Evolutionary conservation across 139 green algal genomes (phyloP).

Genomic region (Nannochloris sp.): DNA sequence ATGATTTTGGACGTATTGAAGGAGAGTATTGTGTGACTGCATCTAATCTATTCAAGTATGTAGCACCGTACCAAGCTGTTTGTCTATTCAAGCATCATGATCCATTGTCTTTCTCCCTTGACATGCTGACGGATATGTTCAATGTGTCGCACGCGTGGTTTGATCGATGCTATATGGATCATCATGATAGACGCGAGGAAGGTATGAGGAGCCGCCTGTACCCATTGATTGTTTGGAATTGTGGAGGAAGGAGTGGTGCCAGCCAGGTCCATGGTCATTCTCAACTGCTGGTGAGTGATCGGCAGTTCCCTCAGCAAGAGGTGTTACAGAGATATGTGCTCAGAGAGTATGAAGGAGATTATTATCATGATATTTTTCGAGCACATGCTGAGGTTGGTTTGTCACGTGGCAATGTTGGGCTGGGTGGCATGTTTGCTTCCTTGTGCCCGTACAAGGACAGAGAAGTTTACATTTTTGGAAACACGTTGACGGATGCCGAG

Average conservation of each 20-base stretch:
- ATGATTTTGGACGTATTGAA: constrained; percentile 52
- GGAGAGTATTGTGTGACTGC: constrained; percentile 47
- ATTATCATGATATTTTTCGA: constrained; percentile 28
- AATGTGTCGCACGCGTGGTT: constrained; percentile 48
- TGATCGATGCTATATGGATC: neutral
- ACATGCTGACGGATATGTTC: constrained; percentile 51
- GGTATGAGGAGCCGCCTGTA: constrained; percentile 10
- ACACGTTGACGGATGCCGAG: constrained; percentile 24
- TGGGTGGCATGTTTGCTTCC: neutral
- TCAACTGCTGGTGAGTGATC: constrained; percentile 41
- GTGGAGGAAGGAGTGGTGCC: constrained; percentile 36
- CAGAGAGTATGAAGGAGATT: constrained; percentile 9
- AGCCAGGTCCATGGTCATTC: constrained; percentile 56
- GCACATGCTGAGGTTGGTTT: constrained; percentile 20
- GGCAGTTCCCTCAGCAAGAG: constrained; percentile 12
- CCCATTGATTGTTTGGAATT: constrained; percentile 68
- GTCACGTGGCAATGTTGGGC: constrained; percentile 7
- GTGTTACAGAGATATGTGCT: neutral
- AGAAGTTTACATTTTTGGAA: constrained; percentile 47
- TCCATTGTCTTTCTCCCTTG: constrained; percentile 51
- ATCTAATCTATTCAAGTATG: constrained; percentile 84
- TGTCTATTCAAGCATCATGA: constrained; percentile 77
- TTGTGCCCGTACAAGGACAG: constrained; percentile 58
- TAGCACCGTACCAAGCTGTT: constrained; percentile 59
- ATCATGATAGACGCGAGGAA: neutral